These are phyloP conservation scores for Aspergillus mulundensis DNA, from an alignment of 495 filamentous ascomycete species.

Conservation along the genomic window DNA sequence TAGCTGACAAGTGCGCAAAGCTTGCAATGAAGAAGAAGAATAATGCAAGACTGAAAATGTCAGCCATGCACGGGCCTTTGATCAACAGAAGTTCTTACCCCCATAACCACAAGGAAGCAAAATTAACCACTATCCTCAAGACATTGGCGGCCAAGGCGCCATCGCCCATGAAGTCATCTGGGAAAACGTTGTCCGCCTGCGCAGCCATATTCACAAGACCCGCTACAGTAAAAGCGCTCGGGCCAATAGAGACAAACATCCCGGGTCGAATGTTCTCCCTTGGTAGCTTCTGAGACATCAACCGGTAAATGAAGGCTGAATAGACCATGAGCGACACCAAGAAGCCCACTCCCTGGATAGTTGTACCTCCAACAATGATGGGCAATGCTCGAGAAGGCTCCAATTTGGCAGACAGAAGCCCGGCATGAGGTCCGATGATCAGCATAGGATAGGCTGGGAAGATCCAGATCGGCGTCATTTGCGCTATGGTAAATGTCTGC, in stretches of 20 bases:
- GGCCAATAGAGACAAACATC: slow-evolving; percentile 83
- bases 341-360: slow-evolving; percentile 80
- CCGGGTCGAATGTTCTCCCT: slow-evolving; percentile 70
- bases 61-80: not conserved
- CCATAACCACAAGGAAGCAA: slow-evolving; percentile 77
- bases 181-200: slow-evolving; percentile 40
- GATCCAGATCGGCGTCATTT: slow-evolving; percentile 91
- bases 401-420: slow-evolving; percentile 53
- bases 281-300: slow-evolving; percentile 90
- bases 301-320: slow-evolving; percentile 77
- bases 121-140: slow-evolving; percentile 51
- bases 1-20: slow-evolving; percentile 70
- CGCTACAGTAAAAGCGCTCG: slow-evolving; percentile 72
- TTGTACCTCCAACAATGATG: slow-evolving; percentile 66
- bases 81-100: slow-evolving; percentile 38
- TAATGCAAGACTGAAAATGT: slow-evolving; percentile 54
- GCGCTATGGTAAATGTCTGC: slow-evolving; percentile 72
- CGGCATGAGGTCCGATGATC: slow-evolving; percentile 71
- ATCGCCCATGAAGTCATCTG: slow-evolving; percentile 56
- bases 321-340: slow-evolving; percentile 83
- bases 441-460: slow-evolving; percentile 87
- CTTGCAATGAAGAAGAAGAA: slow-evolving; percentile 85
- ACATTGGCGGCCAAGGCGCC: slow-evolving; percentile 53
- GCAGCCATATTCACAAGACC: slow-evolving; percentile 60
- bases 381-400: slow-evolving; percentile 48